Base-by-base conservation (phyloP, 306 rosid species). In the Citrullus colocynthis region DNA sequence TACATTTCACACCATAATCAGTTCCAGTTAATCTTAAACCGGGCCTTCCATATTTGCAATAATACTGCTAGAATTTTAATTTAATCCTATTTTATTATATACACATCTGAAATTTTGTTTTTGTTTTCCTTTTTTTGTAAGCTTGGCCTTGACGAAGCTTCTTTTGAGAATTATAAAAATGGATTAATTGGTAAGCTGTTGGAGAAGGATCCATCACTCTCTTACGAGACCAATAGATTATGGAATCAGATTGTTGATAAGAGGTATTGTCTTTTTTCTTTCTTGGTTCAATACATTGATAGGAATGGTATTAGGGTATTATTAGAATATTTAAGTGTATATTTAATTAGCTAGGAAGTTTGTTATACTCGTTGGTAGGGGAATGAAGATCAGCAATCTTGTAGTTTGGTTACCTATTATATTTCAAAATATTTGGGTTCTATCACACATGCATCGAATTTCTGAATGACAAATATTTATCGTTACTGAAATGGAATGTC, bases 171-270 rank as follows among this genome's bases (percentile, higher is more conserved):
- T 81, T 95, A 89, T 72, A 95, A 75, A 87, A 91, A 79, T 79
- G 97, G 97, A 24, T 80, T 95, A 59, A 59, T 89, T 84, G 92
- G 88, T 21, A 92, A 87, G 89, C 88, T 95, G 77, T 84, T 95
- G 84, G 98, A 92, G 91, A 95, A 95, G 84, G 99, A 90, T 86
- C 92, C 97, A 34, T 92, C 97, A 65, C 98, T 95, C 76, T 61
- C 86, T 28, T 89, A 90, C 45, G 92, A 95, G 87, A 89, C 91
- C 88, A 83, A 78, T 83, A 84, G 98, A 79, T 83, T 83, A 18
- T 95, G 98, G 98, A 81, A 17, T 79, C 97, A 95, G 82, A 95
- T 95, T 80, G 69, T 83, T 44, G 96, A 92, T 60, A 90, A 89
- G 83, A 92, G 97, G 97, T 95, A 66, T 52, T 58, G 42, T 30